phyloP scores from a whole-genome alignment of 1,284 basidiomycete species.

The Sparassis latifolia region DNA sequence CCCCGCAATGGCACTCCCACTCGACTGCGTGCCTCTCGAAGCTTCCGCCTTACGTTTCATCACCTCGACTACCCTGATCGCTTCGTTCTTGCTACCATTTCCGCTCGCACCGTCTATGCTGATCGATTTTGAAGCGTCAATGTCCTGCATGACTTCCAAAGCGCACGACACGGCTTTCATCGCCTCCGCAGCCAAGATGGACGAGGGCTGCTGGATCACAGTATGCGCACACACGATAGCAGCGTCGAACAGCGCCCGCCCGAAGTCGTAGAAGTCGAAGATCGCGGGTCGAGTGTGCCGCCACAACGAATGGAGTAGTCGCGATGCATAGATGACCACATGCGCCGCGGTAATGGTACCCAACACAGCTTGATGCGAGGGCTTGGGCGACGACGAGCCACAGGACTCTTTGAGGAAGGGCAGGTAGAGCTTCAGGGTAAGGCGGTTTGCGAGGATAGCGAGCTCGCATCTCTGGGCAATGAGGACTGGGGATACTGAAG shows the following conservation, averaged over 20 bases:
- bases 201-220: constrained; percentile 43
- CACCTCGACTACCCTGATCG: constrained; percentile 40
- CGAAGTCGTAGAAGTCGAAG: constrained; percentile 56
- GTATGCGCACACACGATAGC: constrained; percentile 55
- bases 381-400: constrained; percentile 18
- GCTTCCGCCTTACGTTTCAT: constrained; percentile 42
- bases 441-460: constrained; percentile 47
- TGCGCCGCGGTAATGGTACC: constrained; percentile 58
- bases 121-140: constrained; percentile 18
- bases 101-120: constrained; percentile 17
- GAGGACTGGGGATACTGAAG: constrained; percentile 22
- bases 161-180: constrained; percentile 44
- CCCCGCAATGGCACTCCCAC: constrained; percentile 19
- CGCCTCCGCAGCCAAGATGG: constrained; percentile 40
- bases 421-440: constrained; percentile 59
- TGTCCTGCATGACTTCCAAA: constrained; percentile 40
- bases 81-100: constrained; percentile 26
- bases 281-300: constrained; percentile 32
- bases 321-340: constrained; percentile 44
- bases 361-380: constrained; percentile 43
- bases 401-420: constrained; percentile 47
- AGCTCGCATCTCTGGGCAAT: constrained; percentile 52
- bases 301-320: constrained; percentile 37
- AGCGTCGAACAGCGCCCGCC: constrained; percentile 54
- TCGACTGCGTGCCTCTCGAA: constrained; percentile 17